Evolutionary conservation across 768 basidiomycete genomes (phyloP), one percentile per base, ranked within the genome.

Genomic region (Phanerochaete carnosa): DNA sequence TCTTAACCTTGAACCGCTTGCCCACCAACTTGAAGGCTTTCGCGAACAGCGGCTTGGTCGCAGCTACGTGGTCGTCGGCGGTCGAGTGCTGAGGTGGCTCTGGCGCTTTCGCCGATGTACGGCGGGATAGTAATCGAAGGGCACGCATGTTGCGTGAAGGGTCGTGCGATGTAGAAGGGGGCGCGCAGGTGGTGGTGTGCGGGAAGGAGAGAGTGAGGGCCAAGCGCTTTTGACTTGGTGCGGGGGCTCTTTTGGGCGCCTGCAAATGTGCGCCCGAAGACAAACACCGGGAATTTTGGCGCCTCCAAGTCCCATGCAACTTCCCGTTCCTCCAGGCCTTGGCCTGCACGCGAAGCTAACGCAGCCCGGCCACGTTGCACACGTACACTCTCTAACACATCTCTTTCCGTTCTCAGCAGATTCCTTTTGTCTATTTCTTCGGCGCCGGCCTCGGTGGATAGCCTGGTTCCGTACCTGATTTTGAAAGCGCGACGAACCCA

Each of bases 201-300:
- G 13, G 37, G 33, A 39, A 37, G 43, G 26, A 5, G 35, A 22
- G 54, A 29, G 23, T 8, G 54, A 22, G 54, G 54, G 33, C 54
- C 22, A 13, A 33, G 54, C 22, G 35, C 32, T 55, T 37, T 28
- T 25, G 54, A 43, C 35, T 32, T 54, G 54, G 33, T 5, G 54
- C 54, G 54, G 54, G 26, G 13, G 37, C 54, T 35, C n/a, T 55
- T 55, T 55, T 43, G 54, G 33, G 54, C 26, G 37, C 54, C 9
- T 33, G 33, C 33, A 23, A 37, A 55, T 55, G 37, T 32, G 33
- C 23, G 26, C 35, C 54, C 54, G 54, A 37, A 22, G 23, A 55
- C 54, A 37, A 55, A 39, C 35, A 37, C 54, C 54, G 54, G 54
- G 9, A 13, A 19, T 16, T 53, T 35, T 37, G 2, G 29, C 49